Base-by-base conservation (phyloP, 1,139 yeast species). In the Zygosaccharomyces sapae region DNA sequence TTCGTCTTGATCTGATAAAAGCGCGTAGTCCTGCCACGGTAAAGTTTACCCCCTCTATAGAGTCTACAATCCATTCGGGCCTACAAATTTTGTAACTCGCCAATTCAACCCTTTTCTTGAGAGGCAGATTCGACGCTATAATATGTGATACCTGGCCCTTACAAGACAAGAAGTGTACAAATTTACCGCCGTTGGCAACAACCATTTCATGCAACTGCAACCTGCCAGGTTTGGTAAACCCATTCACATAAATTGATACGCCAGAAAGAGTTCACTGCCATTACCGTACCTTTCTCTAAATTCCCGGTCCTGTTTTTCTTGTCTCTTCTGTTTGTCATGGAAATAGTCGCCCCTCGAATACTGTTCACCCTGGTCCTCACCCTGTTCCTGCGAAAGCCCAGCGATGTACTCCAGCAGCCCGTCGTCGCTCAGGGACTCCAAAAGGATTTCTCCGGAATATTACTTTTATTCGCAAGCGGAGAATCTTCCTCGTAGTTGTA, bases 121-220 rank as follows among this genome's bases (percentile, higher is more conserved):
- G 87, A 0, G 97, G 88, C 49, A 90, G 65, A 31, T 81, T 73
- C 47, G 83, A 81, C 25, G 97, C 95, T 1, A 92, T 70, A 5
- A 92, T 84, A 66, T 92, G 97, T 0, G 97, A 86, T 0, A 84
- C 94, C 9, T 77, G 73, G 4, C 84, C 75, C 60, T 89, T 89
- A 22, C 83, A 81, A 5, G 79, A 72, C 41, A 90, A 65, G 65
- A 79, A 82, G 52, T 83, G 83, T 22, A 85, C 64, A 56, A 86
- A 87, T 48, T 70, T 75, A 0, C 98, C 98, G 0, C 97, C 97
- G 63, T 89, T 77, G 6, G 80, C 58, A 3, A 86, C 79, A 4
- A 92, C 81, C 54, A 86, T 60, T 48, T 82, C 75, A 59, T 86
- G 92, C 25, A 92, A 71, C 53, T 81, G 86, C 43, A 77, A 71